Base-by-base conservation (phyloP, 1,284 basidiomycete genomes). In the Peniophora sp. region DNA sequence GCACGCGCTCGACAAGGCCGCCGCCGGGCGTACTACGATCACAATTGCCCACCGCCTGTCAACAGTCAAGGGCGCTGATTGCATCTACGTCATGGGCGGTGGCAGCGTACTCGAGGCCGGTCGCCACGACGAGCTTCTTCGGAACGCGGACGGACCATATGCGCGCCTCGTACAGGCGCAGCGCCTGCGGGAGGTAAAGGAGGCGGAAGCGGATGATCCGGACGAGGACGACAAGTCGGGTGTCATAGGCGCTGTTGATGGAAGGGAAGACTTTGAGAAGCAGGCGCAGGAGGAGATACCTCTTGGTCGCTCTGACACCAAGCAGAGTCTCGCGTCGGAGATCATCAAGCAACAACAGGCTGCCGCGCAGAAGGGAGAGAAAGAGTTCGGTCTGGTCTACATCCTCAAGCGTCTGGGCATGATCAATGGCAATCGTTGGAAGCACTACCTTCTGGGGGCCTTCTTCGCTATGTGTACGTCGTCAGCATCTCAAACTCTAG, bases 1-100 rank as follows among this genome's bases (percentile, higher is more conserved):
- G 68, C 88, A 96, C 62, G 96, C 96, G 11, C 71, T 99, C 47
- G 95, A 98, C 66, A 93, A 92, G 68, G 94, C 94, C 50, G 76
- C 91, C 10, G 77, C 81, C 27, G 76, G 83, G 44, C 83, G 86
- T 45, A 89, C 87, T 3, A 89, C 86, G 1, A 89, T 89, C 64
- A 85, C 83, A 11, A 88, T 86, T 52, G 85, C 83, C 24, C 87
- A 90, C 60, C 78, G 88, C 56, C 72, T 90, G 1, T 87, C 84
- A 2, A 90, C 88, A 12, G 85, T 91, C 71, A 88, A 85, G 68
- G 81, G 85, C 59, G 86, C 88, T 0, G 76, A 92, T 69, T 75
- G 84, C 59, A 97, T 97, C 58, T 67, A 88, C 62, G 78, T 84
- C 36, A 76, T 89, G 64, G 87, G 91, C 24, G 75, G 86, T 51